A percentile compares a stretch with the other conserved stretches of the same genome.
phyloP scores from a whole-genome alignment of 2,329 filamentous ascomycete species.

The Colletotrichum orbiculare region DNA sequence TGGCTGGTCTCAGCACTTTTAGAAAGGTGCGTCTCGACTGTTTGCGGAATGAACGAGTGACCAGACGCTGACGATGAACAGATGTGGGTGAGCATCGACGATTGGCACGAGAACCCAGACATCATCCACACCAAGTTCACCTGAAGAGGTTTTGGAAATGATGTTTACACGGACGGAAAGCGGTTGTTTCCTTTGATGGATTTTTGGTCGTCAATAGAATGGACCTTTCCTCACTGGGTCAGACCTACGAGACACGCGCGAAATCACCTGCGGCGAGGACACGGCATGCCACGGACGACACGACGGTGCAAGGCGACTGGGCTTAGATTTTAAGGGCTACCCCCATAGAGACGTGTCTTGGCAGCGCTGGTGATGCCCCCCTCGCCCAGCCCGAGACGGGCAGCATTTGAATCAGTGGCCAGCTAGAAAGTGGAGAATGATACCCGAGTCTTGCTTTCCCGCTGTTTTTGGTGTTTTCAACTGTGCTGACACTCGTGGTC shows the following conservation, averaged over 20 bases:
- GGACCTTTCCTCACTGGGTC: too few species aligned
- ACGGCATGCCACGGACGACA: too few species aligned
- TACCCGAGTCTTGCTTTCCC: constrained; percentile 47
- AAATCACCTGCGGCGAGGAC: too few species aligned
- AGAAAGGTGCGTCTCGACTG: constrained; percentile 75
- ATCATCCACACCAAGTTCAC: constrained; percentile 96
- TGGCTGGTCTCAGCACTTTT: constrained; percentile 96
- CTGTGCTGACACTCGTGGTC: too few species aligned
- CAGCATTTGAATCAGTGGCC: constrained; percentile 34
- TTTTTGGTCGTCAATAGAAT: not conserved
- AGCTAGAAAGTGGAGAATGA: constrained; percentile 46
- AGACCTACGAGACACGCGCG: not conserved
- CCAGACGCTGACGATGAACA: constrained; percentile 50
- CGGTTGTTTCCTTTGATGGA: not conserved
- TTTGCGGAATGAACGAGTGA: not conserved
- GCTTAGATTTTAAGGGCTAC: constrained; percentile 23
- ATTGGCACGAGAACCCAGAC: constrained; percentile 99
- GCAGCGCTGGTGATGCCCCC: not conserved
- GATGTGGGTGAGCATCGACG: constrained; percentile 99
- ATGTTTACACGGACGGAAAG: constrained; percentile 16
- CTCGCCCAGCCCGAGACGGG: too few species aligned
- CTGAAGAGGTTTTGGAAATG: constrained; percentile 42
- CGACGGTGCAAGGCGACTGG: not conserved
- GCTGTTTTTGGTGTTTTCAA: too few species aligned
- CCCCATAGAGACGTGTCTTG: not conserved